Percentiles rank a stretch among this genome's conserved stretches.
Evolutionary conservation across 164 flowering plant species (phyloP).

Genomic region (Annona squamosa): DNA sequence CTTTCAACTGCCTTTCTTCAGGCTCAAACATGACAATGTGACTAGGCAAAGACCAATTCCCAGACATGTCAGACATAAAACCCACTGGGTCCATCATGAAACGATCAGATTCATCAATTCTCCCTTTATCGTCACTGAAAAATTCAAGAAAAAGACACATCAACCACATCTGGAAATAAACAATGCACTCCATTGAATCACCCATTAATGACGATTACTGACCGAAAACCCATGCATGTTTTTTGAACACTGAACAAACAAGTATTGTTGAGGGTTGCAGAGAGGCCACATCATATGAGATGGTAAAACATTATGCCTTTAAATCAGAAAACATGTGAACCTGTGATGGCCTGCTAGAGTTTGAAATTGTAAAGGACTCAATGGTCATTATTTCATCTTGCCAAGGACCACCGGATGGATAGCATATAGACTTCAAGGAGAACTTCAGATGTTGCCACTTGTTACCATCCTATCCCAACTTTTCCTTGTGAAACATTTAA

Average conservation of each 20-base stretch:
- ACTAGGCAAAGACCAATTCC: slow-evolving; percentile 66
- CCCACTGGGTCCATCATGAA: slow-evolving; percentile 72
- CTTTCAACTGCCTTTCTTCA: slow-evolving; percentile 49
- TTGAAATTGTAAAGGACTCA: background rate
- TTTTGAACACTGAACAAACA: too few relatives aligned
- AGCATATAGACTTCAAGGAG: background rate
- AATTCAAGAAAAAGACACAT: background rate
- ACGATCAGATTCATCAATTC: slow-evolving; percentile 65
- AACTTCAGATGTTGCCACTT: background rate
- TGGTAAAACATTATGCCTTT: background rate
- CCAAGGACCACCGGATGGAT: background rate
- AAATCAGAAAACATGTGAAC: background rate
- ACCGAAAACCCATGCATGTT: too few relatives aligned
- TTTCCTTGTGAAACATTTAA: too few relatives aligned
- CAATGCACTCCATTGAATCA: background rate
- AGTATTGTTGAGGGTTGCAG: too few relatives aligned
- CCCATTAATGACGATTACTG: background rate
- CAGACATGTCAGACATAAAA: slow-evolving; percentile 42
- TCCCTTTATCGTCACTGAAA: slow-evolving; percentile 48
- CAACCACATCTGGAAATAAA: background rate
- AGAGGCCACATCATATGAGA: background rate
- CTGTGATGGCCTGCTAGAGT: background rate
- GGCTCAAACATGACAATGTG: slow-evolving; percentile 76
- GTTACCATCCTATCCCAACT: background rate
- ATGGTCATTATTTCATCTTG: background rate